Evolutionary conservation across 495 filamentous ascomycete genomes (phyloP), one percentile per base, ranked within the genome.

Genomic region (Aspergillus olivimuriae): DNA sequence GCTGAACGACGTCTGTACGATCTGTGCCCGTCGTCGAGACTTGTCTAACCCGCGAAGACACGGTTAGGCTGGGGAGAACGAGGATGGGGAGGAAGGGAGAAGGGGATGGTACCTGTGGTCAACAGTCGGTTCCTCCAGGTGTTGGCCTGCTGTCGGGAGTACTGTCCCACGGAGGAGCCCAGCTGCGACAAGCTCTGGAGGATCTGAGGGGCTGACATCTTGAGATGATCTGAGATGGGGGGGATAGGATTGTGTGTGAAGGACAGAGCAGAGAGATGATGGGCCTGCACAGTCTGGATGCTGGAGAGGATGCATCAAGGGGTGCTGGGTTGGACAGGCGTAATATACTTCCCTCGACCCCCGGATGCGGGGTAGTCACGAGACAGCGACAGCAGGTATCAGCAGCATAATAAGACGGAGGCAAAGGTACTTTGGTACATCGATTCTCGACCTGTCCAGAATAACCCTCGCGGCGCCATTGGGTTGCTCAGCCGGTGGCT

Each of bases 1-100:
- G 24, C 41, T 58, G 15, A 72, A 48, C 5, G 68, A 72, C 19
- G 62, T 68, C 31, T 52, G 54, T 0, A 72, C 50, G 41, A 70
- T 12, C 33, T 62, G 48, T 17, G 44, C 52, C 47, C 53, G 58
- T 53, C 46, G 56, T 50, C 47, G 54, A 43, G 45, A 60, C 53
- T 61, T 66, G 61, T 52, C 50, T 56, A 39, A 18, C 19, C 24
- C 34, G 35, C 46, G 33, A 37, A 28, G 23, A 21, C 26, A 7
- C n/a, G 16, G n/a, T 23, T 34, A 8, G 23, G 34, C 26, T 9
- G 28, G 44, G 26, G 17, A 6, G 33, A 21, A 26, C 1, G 24
- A 34, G 6, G 1, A 10, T 15, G 9, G 5, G 9, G 21, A n/a
- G 16, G 11, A 11, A 23, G 6, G 38, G 9, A 45, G 15, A 26